A percentile compares a stretch with the other conserved stretches of the same genome.
These are phyloP conservation scores for Saccharomycodes ludwigii DNA, from an alignment of 805 yeast species.

Conservation along the genomic window DNA sequence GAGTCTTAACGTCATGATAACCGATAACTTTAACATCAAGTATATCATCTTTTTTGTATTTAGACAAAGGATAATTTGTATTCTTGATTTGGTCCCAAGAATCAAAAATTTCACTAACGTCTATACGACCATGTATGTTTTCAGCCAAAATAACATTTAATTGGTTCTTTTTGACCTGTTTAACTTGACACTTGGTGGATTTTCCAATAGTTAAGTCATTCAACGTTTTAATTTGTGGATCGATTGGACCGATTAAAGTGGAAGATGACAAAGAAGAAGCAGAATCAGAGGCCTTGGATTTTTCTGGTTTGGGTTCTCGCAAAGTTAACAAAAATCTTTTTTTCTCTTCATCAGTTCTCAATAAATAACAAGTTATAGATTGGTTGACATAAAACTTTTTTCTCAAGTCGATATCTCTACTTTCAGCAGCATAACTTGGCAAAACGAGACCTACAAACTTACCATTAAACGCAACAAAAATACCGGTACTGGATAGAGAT, in stretches of 20 bases:
- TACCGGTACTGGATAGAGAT: slow-evolving; percentile 66
- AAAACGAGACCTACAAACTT: slow-evolving; percentile 73
- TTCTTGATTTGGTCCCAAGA: slow-evolving; percentile 42
- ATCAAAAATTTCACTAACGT: slow-evolving; percentile 57
- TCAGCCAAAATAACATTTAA: slow-evolving; percentile 67
- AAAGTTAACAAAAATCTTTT: slow-evolving; percentile 61
- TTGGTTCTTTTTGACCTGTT: slow-evolving; percentile 57
- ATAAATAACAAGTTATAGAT: slow-evolving; percentile 56
- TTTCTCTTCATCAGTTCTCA: slow-evolving; percentile 55
- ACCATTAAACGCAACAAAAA: slow-evolving; percentile 74
- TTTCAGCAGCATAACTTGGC: slow-evolving; percentile 54
- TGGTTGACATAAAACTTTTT: slow-evolving; percentile 50
- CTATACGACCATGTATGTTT: slow-evolving; percentile 68
- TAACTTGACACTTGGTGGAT: slow-evolving; percentile 46
- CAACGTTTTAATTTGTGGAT: slow-evolving; percentile 32
- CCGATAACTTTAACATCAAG: slow-evolving; percentile 64
- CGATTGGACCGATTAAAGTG: slow-evolving; percentile 43
- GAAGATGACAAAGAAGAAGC: slow-evolving; percentile 13
- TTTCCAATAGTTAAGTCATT: slow-evolving; percentile 50
- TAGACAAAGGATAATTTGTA: slow-evolving; percentile 41
- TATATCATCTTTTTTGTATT: slow-evolving; percentile 45
- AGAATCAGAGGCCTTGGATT: slow-evolving; percentile 6
- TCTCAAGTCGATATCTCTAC: slow-evolving; percentile 39
- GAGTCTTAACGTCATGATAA: slow-evolving; percentile 57
- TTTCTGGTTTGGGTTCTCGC: slow-evolving; percentile 24